Percentiles rank a stretch among this genome's conserved stretches.
Evolutionary conservation across 1,139 yeast genomes (phyloP).

Genomic region (Diutina sp.): DNA sequence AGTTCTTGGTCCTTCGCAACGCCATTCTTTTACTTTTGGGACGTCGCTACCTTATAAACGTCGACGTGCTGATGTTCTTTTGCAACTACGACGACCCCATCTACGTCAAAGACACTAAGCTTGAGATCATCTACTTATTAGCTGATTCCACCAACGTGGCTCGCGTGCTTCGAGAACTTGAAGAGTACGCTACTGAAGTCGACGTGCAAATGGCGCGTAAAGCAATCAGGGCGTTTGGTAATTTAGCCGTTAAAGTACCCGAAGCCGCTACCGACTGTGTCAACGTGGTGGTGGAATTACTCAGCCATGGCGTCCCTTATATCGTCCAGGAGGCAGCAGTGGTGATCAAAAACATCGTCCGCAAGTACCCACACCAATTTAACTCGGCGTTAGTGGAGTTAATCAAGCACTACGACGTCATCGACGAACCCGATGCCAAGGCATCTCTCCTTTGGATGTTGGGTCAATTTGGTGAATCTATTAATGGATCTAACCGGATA

Average conservation of each 20-base stretch:
- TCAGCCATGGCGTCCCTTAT: slow-evolving; percentile 57
- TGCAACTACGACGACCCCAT: slow-evolving; percentile 78
- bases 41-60: slow-evolving; percentile 43
- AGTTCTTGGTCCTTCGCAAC: slow-evolving; percentile 71
- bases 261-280: slow-evolving; percentile 53
- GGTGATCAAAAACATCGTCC: slow-evolving; percentile 61
- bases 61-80: slow-evolving; percentile 70
- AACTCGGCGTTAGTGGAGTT: slow-evolving; percentile 27
- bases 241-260: slow-evolving; percentile 62
- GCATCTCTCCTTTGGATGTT: slow-evolving; percentile 75
- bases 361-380: slow-evolving; percentile 53
- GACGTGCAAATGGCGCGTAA: slow-evolving; percentile 79
- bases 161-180: slow-evolving; percentile 59
- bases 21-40: slow-evolving; percentile 64
- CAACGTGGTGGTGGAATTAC: slow-evolving; percentile 43
- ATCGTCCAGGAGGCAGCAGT: slow-evolving; percentile 73
- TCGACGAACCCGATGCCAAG: slow-evolving; percentile 72
- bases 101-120: slow-evolving; percentile 79
- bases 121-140: slow-evolving; percentile 71
- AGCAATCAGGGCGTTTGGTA: slow-evolving; percentile 83
- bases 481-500: slow-evolving; percentile 34
- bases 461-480: slow-evolving; percentile 53
- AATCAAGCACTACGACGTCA: slow-evolving; percentile 27
- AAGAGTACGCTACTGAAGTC: slow-evolving; percentile 78
- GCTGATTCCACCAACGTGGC: slow-evolving; percentile 55